These are phyloP conservation scores for Phlyctochytrium planicorne DNA, from an alignment of 192 early-diverging fungal species.

Conservation along the genomic window DNA sequence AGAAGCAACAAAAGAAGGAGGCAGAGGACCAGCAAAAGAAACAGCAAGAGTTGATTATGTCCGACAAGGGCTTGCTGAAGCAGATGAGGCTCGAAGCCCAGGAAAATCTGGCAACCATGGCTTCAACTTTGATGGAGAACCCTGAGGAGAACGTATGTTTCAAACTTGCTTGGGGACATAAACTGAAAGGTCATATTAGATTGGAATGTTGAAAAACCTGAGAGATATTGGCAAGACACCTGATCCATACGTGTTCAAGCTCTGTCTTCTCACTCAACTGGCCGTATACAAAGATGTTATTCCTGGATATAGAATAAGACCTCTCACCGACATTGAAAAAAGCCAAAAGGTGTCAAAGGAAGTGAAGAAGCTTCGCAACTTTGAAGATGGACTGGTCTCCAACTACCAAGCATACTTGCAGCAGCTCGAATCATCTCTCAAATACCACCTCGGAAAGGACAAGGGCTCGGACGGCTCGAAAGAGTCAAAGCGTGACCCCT, in stretches of 20 bases:
- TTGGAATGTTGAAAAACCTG: conserved; percentile 67
- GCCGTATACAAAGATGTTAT: conserved; percentile 95
- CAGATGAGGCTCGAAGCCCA: conserved; percentile 35
- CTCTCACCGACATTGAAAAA: conserved; percentile 81
- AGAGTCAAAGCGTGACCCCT: not conserved
- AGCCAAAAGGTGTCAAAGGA: conserved; percentile 78
- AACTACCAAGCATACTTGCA: conserved; percentile 87
- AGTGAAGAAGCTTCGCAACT: conserved; percentile 82
- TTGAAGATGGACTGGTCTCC: conserved; percentile 76
- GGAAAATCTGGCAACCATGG: conserved; percentile 78
- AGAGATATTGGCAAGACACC: conserved; percentile 63
- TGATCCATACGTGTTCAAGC: conserved; percentile 64
- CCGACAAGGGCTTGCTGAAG: conserved; percentile 8
- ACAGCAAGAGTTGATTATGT: not conserved
- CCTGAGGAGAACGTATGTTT: conserved; percentile 69
- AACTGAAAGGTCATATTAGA: not conserved
- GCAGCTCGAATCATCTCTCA: conserved; percentile 57
- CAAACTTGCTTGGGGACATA: conserved; percentile 10
- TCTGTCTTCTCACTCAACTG: conserved; percentile 83
- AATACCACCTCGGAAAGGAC: conserved; percentile 2
- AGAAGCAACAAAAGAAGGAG: not conserved
- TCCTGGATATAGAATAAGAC: conserved; percentile 90
- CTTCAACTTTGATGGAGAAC: conserved; percentile 75
- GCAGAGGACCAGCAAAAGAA: conserved; percentile 23
- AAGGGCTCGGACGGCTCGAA: conserved; percentile 7